phyloP scores from a whole-genome alignment of 345 rosid species.

The Reutealis trisperma region DNA sequence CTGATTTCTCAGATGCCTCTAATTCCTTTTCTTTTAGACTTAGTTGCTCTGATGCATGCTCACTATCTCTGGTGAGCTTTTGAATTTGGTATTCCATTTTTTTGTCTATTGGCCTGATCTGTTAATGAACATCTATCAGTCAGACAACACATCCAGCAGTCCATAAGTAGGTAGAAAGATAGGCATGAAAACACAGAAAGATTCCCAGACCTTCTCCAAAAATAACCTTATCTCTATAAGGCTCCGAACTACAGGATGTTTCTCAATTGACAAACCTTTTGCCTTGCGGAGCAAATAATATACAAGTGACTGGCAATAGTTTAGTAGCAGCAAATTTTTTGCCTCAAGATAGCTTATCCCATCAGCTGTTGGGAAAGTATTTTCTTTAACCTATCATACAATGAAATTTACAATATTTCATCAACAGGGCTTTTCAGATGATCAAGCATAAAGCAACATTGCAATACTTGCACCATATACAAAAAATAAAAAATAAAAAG shows the following conservation, averaged over 20 bases:
- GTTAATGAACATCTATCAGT: conserved; percentile 15
- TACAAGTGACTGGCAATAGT: conserved; percentile 81
- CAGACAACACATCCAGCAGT: not conserved
- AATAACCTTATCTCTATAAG: conserved; percentile 87
- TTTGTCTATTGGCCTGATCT: conserved; percentile 90
- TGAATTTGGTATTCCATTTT: conserved; percentile 88
- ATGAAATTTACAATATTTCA: not conserved
- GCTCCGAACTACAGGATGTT: conserved; percentile 74
- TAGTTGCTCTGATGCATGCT: conserved; percentile 32
- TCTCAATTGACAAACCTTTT: conserved; percentile 71
- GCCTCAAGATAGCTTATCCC: conserved; percentile 94
- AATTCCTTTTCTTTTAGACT: conserved; percentile 38
- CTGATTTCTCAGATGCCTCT: conserved; percentile 43
- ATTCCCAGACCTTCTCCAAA: conserved; percentile 70
- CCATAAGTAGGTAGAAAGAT: not conserved
- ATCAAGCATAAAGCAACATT: not conserved
- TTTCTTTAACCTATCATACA: conserved; percentile 63
- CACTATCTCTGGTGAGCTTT: conserved; percentile 61
- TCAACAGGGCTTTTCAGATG: too few relatives aligned
- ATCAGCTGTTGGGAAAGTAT: conserved; percentile 63
- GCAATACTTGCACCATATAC: too few relatives aligned
- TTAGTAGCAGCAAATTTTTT: conserved; percentile 75
- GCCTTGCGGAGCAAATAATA: conserved; percentile 82
- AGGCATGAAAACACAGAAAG: not conserved
- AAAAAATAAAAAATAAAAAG: not conserved